Conservation (phyloP, 495 filamentous ascomycete genomes). For the Physcia stellaris region DNA sequence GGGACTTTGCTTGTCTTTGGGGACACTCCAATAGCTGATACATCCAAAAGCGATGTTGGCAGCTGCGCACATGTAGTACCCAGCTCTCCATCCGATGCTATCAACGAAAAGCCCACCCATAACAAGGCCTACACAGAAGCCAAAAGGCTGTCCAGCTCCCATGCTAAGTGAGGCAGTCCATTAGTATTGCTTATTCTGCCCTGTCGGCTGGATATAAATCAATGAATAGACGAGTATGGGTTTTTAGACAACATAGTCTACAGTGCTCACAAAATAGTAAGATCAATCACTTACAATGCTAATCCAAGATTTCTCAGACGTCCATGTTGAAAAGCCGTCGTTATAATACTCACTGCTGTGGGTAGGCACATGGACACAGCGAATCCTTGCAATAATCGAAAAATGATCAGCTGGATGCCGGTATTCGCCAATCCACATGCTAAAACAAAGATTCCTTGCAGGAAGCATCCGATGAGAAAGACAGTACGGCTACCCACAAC, state of each 20-base stretch:
- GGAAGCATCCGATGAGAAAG: slow-evolving; percentile 30
- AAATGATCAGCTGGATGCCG: slow-evolving; percentile 34
- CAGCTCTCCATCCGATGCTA: slow-evolving; percentile 33
- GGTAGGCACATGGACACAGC: slow-evolving; percentile 36
- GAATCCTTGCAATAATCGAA: slow-evolving; percentile 36
- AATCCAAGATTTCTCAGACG: slow-evolving; percentile 37
- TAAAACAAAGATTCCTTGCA: slow-evolving; percentile 30
- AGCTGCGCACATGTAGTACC: slow-evolving; percentile 33
- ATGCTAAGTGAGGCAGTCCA: too few species aligned
- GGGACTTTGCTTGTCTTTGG: slow-evolving; percentile 6
- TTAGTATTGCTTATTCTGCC: too few species aligned
- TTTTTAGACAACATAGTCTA: too few species aligned
- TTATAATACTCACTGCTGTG: slow-evolving; percentile 34
- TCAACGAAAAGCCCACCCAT: slow-evolving; percentile 38
- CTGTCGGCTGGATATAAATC: too few species aligned
- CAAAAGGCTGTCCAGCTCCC: slow-evolving; percentile 35
- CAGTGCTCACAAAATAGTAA: too few species aligned
- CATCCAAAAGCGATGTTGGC: slow-evolving; percentile 19
- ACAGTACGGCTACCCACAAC: slow-evolving; percentile 30
- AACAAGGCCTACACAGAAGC: slow-evolving; percentile 39
- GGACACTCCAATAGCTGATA: slow-evolving; percentile 25
- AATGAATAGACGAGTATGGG: too few species aligned
- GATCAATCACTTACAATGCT: too few species aligned
- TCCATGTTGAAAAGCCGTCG: slow-evolving; percentile 28
- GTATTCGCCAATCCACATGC: slow-evolving; percentile 32